phyloP scores from a whole-genome alignment of 805 yeast genomes.

The Lipomyces sp. region DNA sequence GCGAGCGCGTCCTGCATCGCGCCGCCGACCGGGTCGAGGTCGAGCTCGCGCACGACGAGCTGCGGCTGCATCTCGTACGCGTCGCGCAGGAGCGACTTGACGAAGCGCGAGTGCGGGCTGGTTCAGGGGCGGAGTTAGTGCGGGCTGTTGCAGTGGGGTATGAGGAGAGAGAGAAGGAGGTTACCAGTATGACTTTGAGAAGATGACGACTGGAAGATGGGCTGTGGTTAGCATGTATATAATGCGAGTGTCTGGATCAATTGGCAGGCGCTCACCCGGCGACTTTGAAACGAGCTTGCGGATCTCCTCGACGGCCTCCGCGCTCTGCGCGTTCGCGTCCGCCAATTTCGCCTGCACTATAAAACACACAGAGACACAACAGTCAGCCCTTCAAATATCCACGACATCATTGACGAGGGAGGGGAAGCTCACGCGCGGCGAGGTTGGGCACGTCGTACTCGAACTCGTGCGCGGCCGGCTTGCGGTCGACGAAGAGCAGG shows the following conservation, averaged over 20 bases:
- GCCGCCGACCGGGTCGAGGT: conserved; percentile 70
- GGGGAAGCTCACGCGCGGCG: conserved; percentile 5
- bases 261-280: conserved; percentile 14
- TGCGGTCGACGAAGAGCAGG: conserved; percentile 2
- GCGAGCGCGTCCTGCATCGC: conserved; percentile 72
- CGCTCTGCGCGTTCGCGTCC: conserved; percentile 1
- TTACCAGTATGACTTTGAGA: conserved; percentile 49
- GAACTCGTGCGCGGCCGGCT: neutral
- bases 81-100: conserved; percentile 62
- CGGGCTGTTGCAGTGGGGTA: conserved; percentile 1
- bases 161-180: neutral
- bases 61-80: conserved; percentile 70
- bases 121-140: conserved; percentile 33
- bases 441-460: conserved; percentile 24
- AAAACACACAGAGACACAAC: too few relatives aligned
- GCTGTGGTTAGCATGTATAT: too few relatives aligned
- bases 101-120: conserved; percentile 70
- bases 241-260: too few relatives aligned
- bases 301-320: conserved; percentile 21
- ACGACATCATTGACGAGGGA: neutral
- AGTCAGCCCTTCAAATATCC: too few relatives aligned
- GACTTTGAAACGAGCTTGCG: conserved; percentile 6
- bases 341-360: neutral
- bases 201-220: conserved; percentile 39
- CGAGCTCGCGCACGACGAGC: conserved; percentile 75